Conservation (phyloP, 306 rosid genomes). For the Arachis hypogaea region DNA sequence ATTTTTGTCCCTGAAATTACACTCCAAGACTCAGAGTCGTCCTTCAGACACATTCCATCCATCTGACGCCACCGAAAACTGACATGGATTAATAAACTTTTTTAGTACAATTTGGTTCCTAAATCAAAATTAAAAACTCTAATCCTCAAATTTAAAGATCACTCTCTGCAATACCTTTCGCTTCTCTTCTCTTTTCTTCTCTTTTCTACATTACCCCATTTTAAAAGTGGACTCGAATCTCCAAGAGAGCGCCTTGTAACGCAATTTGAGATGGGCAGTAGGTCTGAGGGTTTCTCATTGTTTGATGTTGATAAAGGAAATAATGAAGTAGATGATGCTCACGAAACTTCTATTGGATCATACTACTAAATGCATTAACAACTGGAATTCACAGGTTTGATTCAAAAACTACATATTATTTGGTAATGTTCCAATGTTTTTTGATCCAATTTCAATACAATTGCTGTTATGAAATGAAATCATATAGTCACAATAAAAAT, state of each 20-base stretch:
- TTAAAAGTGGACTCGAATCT: slow-evolving; percentile 72
- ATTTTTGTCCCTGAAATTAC: too few species aligned
- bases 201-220: too few species aligned
- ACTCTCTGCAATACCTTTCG: too few species aligned
- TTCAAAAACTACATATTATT: background rate
- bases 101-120: too few species aligned
- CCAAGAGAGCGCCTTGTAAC: slow-evolving; percentile 88
- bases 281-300: slow-evolving; percentile 67
- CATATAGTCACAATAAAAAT: background rate
- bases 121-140: too few species aligned
- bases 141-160: too few species aligned
- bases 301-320: slow-evolving; percentile 55
- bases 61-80: too few species aligned
- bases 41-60: too few species aligned
- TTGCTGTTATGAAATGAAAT: background rate
- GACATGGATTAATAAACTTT: too few species aligned
- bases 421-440: too few species aligned
- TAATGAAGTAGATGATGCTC: slow-evolving; percentile 43
- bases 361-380: slow-evolving; percentile 70
- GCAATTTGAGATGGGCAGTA: slow-evolving; percentile 79
- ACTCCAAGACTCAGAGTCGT: too few species aligned
- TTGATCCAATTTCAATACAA: background rate
- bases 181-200: too few species aligned
- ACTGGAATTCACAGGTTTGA: slow-evolving; percentile 83
- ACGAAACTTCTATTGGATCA: slow-evolving; percentile 44